Conservation (phyloP, 192 early-diverging fungal genomes). For the Coemansia sp. region DNA sequence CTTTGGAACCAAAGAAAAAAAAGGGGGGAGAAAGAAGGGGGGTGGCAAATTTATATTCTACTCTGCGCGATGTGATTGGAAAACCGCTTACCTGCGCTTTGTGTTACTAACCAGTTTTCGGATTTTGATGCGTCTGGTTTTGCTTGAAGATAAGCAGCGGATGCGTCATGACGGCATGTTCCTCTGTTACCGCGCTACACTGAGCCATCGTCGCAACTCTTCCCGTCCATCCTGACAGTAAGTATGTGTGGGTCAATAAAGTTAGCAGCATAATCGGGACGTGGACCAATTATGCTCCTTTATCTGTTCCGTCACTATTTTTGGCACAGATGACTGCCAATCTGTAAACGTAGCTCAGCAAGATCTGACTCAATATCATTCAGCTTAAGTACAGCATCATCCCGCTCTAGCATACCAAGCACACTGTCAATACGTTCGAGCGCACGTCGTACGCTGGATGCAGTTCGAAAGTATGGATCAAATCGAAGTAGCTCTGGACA, state of each 20-base stretch:
- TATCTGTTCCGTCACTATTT: too few species aligned
- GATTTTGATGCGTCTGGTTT: too few species aligned
- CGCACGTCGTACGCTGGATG: slow-evolving; percentile 10
- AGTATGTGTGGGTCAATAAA: too few species aligned
- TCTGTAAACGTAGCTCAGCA: not conserved
- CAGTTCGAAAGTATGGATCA: slow-evolving; percentile 23
- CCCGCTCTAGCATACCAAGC: slow-evolving; percentile 17
- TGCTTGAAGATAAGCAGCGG: too few species aligned
- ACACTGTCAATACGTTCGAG: slow-evolving; percentile 11
- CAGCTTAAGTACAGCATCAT: slow-evolving; percentile 4
- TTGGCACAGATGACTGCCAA: not conserved
- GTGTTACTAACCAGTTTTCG: too few species aligned
- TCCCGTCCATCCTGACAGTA: too few species aligned
- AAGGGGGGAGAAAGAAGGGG: not conserved
- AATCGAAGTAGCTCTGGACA: slow-evolving; percentile 7
- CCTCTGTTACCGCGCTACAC: too few species aligned
- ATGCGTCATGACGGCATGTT: too few species aligned
- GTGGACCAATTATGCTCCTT: too few species aligned
- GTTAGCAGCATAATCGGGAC: too few species aligned
- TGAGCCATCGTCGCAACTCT: too few species aligned
- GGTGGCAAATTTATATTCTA: not conserved
- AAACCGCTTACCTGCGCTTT: not conserved
- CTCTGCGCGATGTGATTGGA: not conserved
- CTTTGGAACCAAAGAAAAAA: not conserved
- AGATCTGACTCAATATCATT: slow-evolving; percentile 1